Evolutionary conservation across 2,329 filamentous ascomycete genomes (phyloP).

Genomic region (Colletotrichum horii): DNA sequence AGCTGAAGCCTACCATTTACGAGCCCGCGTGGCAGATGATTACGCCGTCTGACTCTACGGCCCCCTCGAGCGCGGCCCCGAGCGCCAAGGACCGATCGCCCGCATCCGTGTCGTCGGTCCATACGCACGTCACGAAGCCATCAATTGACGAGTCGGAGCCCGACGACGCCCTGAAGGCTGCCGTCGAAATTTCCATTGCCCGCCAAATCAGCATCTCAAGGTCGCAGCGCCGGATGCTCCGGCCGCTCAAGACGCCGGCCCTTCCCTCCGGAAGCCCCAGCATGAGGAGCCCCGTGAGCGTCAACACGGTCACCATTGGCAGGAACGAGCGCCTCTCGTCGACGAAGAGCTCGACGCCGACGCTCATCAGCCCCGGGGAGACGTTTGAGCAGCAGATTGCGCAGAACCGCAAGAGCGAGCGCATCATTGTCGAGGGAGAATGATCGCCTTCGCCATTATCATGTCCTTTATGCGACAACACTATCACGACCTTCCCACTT

Average conservation of each 20-base stretch:
- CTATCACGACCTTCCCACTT: neutral
- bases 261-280: constrained; percentile 13
- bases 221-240: constrained; percentile 64
- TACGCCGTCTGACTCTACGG: constrained; percentile 35
- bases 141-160: constrained; percentile 40
- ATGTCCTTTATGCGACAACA: neutral
- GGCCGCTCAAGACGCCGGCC: constrained; percentile 51
- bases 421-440: constrained; percentile 54
- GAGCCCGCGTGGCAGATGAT: constrained; percentile 56
- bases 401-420: constrained; percentile 57
- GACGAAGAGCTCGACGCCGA: constrained; percentile 50
- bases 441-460: neutral
- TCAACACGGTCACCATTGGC: constrained; percentile 21
- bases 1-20: constrained; percentile 39
- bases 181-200: constrained; percentile 71
- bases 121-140: constrained; percentile 36
- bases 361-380: constrained; percentile 44
- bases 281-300: constrained; percentile 9
- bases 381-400: constrained; percentile 35
- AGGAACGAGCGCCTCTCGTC: constrained; percentile 34
- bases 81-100: constrained; percentile 35
- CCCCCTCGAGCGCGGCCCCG: constrained; percentile 25
- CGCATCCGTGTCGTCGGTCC: constrained; percentile 36
- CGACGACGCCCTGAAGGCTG: constrained; percentile 52
- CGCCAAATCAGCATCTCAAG: constrained; percentile 70